Evolutionary conservation across 305 asterid species (phyloP).

Genomic region (Fraxinus sp.): DNA sequence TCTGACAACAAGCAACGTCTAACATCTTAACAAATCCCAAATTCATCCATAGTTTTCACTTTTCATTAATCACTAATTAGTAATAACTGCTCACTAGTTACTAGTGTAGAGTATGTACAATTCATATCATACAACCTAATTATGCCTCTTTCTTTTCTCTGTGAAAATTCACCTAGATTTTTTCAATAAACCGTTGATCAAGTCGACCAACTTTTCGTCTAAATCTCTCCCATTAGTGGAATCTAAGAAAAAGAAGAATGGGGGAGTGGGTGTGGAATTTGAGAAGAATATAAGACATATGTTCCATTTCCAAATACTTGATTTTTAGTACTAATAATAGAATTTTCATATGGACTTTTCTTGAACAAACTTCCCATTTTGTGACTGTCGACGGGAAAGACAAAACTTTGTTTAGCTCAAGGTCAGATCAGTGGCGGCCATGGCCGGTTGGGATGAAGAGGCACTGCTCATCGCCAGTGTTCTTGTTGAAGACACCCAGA

Average conservation of each 20-base stretch:
- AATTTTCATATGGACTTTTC: not conserved
- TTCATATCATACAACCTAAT: not conserved
- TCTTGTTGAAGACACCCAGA: constrained; percentile 87
- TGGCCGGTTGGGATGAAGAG: constrained; percentile 99
- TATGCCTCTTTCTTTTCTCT: not conserved
- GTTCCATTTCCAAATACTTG: constrained; percentile 27
- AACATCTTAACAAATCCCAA: too few species aligned
- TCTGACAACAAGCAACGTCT: too few species aligned
- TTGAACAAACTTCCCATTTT: not conserved
- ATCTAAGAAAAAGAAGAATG: constrained; percentile 16
- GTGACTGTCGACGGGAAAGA: not conserved
- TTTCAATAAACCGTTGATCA: not conserved
- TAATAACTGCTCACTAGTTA: too few species aligned
- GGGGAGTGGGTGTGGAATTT: constrained; percentile 26
- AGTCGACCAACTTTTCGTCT: not conserved
- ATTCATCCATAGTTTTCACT: too few species aligned
- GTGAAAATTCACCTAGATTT: not conserved
- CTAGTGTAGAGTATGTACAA: not conserved
- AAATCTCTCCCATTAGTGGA: not conserved
- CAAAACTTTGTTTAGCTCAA: constrained; percentile 65
- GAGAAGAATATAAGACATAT: constrained; percentile 21
- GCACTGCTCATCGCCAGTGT: constrained; percentile 65
- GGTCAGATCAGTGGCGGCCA: constrained; percentile 80
- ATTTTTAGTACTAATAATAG: not conserved
- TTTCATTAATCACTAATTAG: too few species aligned